phyloP scores from a whole-genome alignment of 2,329 filamentous ascomycete genomes.

The Phialophora expanda region DNA sequence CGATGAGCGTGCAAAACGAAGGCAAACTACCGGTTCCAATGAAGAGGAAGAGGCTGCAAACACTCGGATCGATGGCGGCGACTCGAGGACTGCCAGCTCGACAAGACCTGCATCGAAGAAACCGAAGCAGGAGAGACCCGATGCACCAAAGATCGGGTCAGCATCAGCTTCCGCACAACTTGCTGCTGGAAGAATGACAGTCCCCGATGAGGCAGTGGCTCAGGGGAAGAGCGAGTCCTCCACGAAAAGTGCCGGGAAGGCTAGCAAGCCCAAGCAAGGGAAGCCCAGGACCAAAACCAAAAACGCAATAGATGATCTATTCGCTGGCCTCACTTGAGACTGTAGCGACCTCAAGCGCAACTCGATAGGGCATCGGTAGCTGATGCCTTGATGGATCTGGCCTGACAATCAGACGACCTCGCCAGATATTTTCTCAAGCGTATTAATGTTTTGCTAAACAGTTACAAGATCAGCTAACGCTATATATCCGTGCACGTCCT shows the following conservation, averaged over 20 bases:
- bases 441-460: background rate
- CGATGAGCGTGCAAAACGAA: background rate
- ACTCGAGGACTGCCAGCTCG: background rate
- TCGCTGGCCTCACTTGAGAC: constrained; percentile 61
- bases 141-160: background rate
- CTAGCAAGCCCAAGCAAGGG: background rate
- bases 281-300: constrained; percentile 60
- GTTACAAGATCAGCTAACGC: background rate
- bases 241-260: background rate
- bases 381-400: background rate
- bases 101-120: background rate
- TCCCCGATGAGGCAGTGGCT: background rate
- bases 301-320: constrained; percentile 76
- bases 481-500: background rate
- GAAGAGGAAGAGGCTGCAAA: background rate
- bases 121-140: background rate
- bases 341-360: background rate
- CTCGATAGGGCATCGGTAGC: too few species aligned
- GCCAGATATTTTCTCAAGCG: background rate
- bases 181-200: background rate
- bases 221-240: background rate
- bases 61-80: background rate
- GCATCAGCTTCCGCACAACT: background rate
- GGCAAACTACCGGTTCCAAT: background rate
- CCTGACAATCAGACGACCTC: background rate